Evolutionary conservation across 768 basidiomycete species (phyloP).

Genomic region (Suillus spraguei): DNA sequence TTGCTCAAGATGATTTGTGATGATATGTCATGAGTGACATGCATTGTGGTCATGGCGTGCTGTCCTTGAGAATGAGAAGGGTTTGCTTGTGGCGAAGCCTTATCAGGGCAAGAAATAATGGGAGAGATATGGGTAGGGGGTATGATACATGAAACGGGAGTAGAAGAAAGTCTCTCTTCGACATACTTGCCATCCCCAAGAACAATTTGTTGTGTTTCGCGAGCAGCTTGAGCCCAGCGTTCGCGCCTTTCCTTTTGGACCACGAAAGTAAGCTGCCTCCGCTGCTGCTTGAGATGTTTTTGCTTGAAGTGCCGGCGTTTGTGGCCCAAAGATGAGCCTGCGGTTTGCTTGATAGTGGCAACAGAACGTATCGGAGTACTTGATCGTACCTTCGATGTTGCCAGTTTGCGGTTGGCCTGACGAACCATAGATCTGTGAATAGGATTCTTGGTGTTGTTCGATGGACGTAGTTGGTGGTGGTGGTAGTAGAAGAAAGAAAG

Average conservation of each 20-base stretch:
- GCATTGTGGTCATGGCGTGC: not conserved
- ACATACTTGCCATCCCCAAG: constrained; percentile 45
- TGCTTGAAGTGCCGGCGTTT: constrained; percentile 25
- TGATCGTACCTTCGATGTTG: constrained; percentile 31
- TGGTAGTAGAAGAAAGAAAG: not conserved
- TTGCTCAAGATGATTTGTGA: constrained; percentile 37
- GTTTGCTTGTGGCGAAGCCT: not conserved
- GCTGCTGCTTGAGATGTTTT: constrained; percentile 23
- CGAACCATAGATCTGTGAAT: constrained; percentile 21
- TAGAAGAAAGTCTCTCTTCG: constrained; percentile 26
- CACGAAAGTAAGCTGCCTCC: constrained; percentile 22
- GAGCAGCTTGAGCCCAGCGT: constrained; percentile 36
- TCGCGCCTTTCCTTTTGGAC: constrained; percentile 29
- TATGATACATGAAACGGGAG: constrained; percentile 9
- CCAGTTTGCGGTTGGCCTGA: constrained; percentile 22
- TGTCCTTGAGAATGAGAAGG: constrained; percentile 13
- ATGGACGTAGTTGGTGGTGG: constrained; percentile 9
- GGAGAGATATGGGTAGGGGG: constrained; percentile 9
- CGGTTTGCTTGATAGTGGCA: constrained; percentile 29
- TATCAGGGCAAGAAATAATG: constrained; percentile 12
- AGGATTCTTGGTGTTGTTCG: constrained; percentile 11
- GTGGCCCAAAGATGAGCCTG: constrained; percentile 14
- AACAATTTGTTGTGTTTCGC: constrained; percentile 40
- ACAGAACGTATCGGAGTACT: constrained; percentile 25
- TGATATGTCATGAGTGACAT: constrained; percentile 35